Evolutionary conservation across 1,139 yeast species (phyloP), one percentile per base, ranked within the genome.

Genomic region (Nakaseomyces kungkrabaensis): DNA sequence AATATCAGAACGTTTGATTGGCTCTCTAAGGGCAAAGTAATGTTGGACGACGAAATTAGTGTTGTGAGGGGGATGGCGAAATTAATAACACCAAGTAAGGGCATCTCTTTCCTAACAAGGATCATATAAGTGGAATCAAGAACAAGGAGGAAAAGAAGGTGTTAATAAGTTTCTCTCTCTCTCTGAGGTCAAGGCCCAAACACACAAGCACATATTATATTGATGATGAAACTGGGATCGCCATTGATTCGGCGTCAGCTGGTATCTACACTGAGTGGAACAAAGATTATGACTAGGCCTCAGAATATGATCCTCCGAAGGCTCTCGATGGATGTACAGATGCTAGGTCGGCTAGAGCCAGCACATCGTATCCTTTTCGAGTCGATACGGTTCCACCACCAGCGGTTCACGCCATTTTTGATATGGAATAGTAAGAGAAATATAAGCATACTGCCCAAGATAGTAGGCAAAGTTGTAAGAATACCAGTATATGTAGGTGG

Each of bases 401-500:
- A 27, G 33, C 22, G 34, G 25, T 13, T 41, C 13, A 41, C 44
- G 25, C 44, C 44, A 25, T 41, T 41, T 17, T 17, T 41, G 43
- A 38, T 38, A 6, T 41, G 44, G 44, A 29, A 29, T 25, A 41
- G 44, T 11, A 57, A 49, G 46, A 54, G 68, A 36, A 57, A 54
- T 32, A 56, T 59, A 4, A 61, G 72, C n/a, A 65, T 75, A 1
- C 62, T 77, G 13, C 81, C 84, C 9, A 77, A 73, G 60, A 58
- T 78, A 1, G 75, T 85, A 38, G 75, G 78, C 37, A 83, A 79
- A 59, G 70, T 76, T 4, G 75, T 79, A 4, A 77, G 78, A 52
- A 67, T 85, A 1, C 95, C 95, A 0, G 90, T 88, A 0, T 87
- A 87, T 56, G 70, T 87, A 1, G 96, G 96, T 1, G 95, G 96